Evolutionary conservation across 805 yeast genomes (phyloP).

Genomic region (Starmerella vitae): DNA sequence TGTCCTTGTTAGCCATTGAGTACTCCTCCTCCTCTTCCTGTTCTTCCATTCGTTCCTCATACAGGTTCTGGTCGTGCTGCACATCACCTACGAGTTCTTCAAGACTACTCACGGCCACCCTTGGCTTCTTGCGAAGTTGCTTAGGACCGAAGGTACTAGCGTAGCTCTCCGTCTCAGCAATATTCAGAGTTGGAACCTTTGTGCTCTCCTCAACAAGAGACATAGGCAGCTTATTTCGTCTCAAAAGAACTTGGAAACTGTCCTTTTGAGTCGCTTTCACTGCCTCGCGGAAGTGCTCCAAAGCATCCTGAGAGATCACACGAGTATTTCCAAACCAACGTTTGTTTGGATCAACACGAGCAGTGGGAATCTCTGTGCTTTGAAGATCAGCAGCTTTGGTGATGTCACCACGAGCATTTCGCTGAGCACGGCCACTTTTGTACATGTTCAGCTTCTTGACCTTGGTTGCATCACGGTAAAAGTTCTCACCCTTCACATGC

Average conservation of each 20-base stretch:
- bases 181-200: conserved; percentile 63
- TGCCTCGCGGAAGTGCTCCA: conserved; percentile 86
- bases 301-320: conserved; percentile 93
- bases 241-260: conserved; percentile 70
- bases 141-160: conserved; percentile 83
- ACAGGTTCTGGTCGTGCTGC: conserved; percentile 43
- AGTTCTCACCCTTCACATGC: conserved; percentile 92
- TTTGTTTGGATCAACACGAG: conserved; percentile 90
- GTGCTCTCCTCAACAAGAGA: conserved; percentile 73
- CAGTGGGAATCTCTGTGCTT: conserved; percentile 73
- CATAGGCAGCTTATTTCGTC: conserved; percentile 90
- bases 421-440: conserved; percentile 74
- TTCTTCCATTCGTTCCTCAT: conserved; percentile 55
- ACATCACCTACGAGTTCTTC: conserved; percentile 61
- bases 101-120: conserved; percentile 60
- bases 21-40: conserved; percentile 50
- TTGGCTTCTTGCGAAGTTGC: conserved; percentile 82
- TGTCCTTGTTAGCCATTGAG: conserved; percentile 85
- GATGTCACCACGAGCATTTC: conserved; percentile 79
- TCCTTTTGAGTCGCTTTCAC: conserved; percentile 75
- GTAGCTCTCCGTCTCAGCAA: conserved; percentile 80
- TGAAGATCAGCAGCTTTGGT: conserved; percentile 80
- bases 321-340: conserved; percentile 97
- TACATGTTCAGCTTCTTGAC: conserved; percentile 86
- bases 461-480: conserved; percentile 81